phyloP scores from a whole-genome alignment of 345 rosid genomes.

The Leavenworthia alabamica region DNA sequence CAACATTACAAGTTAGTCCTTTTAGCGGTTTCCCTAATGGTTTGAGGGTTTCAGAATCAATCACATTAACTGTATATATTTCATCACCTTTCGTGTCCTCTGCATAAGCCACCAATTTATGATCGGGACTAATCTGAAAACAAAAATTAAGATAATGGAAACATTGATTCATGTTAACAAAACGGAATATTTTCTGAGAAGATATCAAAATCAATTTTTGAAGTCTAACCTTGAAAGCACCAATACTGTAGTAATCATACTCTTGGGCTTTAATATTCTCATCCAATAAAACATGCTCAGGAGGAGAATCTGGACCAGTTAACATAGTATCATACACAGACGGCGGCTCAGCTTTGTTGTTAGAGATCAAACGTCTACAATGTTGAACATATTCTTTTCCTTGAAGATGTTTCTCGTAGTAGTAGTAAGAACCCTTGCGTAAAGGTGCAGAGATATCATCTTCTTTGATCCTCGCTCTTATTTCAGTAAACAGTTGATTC shows the following conservation, averaged over 20 bases:
- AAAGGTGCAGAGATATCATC: slow-evolving; percentile 74
- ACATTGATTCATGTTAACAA: background rate
- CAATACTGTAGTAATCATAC: slow-evolving; percentile 50
- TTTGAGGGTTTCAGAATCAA: slow-evolving; percentile 52
- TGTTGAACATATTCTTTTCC: slow-evolving; percentile 86
- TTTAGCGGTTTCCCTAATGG: slow-evolving; percentile 47
- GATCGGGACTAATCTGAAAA: slow-evolving; percentile 62
- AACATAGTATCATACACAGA: slow-evolving; percentile 73
- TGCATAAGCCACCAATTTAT: slow-evolving; percentile 75
- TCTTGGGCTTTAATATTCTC: slow-evolving; percentile 70
- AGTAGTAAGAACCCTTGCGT: slow-evolving; percentile 65
- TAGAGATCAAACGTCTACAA: slow-evolving; percentile 50
- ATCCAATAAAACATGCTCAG: slow-evolving; percentile 78
- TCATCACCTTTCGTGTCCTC: slow-evolving; percentile 89
- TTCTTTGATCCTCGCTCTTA: slow-evolving; percentile 77
- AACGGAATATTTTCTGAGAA: background rate
- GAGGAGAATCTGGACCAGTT: slow-evolving; percentile 64
- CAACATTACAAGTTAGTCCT: slow-evolving; percentile 46
- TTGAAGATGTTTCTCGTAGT: slow-evolving; percentile 55
- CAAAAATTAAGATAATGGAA: background rate
- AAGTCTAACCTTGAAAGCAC: slow-evolving; percentile 53
- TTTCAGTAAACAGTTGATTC: slow-evolving; percentile 59
- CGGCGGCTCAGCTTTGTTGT: slow-evolving; percentile 33
- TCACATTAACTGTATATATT: slow-evolving; percentile 54
- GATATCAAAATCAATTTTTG: background rate